phyloP scores from a whole-genome alignment of 2,329 filamentous ascomycete genomes.

The Tolypocladium pustulatum region DNA sequence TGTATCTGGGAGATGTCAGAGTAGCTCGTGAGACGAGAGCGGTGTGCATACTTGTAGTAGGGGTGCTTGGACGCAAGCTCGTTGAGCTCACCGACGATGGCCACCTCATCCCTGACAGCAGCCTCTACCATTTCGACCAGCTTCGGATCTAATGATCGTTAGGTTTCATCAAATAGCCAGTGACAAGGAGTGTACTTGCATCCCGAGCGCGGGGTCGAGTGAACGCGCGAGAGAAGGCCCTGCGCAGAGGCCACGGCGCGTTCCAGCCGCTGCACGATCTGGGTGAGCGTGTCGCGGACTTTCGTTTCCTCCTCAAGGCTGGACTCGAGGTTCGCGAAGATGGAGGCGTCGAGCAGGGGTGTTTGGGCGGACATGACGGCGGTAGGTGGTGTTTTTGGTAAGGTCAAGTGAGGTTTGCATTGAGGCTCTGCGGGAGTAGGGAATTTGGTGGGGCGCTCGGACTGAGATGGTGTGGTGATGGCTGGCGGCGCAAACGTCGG shows the following conservation, averaged over 20 bases:
- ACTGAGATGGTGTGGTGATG: background rate
- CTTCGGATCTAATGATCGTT: slow-evolving; percentile 36
- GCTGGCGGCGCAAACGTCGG: background rate
- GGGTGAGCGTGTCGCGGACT: slow-evolving; percentile 72
- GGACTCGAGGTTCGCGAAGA: slow-evolving; percentile 79
- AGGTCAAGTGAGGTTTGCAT: background rate
- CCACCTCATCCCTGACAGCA: slow-evolving; percentile 61
- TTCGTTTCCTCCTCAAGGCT: slow-evolving; percentile 82
- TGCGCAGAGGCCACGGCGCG: slow-evolving; percentile 73
- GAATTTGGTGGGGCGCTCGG: background rate
- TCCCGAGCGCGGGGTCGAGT: slow-evolving; percentile 64
- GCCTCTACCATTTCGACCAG: slow-evolving; percentile 62
- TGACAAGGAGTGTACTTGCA: slow-evolving; percentile 24
- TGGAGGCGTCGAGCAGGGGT: slow-evolving; percentile 55
- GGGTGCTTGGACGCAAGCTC: slow-evolving; percentile 72
- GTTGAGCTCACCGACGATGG: slow-evolving; percentile 60
- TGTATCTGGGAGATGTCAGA: slow-evolving; percentile 45
- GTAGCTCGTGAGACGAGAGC: background rate
- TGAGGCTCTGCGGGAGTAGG: background rate
- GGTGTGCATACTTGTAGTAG: slow-evolving; percentile 71
- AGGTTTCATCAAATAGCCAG: background rate
- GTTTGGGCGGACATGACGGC: slow-evolving; percentile 20
- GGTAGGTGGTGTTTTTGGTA: slow-evolving; percentile 5
- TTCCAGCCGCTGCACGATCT: slow-evolving; percentile 73
- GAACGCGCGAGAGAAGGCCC: slow-evolving; percentile 76